Percentiles rank a stretch among this genome's conserved stretches.
phyloP scores from a whole-genome alignment of 768 basidiomycete species.

The Mycena chlorophos region DNA sequence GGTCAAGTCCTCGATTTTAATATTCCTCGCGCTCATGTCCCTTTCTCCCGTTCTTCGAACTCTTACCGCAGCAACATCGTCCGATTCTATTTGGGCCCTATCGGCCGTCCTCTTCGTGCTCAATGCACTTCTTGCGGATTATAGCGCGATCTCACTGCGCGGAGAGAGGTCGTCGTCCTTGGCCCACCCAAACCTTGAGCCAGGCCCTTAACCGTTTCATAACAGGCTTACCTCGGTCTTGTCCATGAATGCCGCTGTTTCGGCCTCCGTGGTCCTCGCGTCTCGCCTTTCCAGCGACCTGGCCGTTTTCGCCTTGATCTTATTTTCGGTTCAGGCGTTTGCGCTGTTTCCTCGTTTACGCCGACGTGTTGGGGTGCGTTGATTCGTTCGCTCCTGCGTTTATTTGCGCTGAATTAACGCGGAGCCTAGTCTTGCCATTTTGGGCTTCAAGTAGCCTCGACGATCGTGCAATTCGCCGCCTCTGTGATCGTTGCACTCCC shows the following conservation, averaged over 20 bases:
- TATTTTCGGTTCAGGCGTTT: slow-evolving; percentile 81
- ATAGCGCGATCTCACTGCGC: slow-evolving; percentile 50
- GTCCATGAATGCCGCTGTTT: slow-evolving; percentile 90
- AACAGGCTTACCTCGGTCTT: slow-evolving; percentile 76
- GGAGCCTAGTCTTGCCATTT: slow-evolving; percentile 37
- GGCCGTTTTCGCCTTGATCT: slow-evolving; percentile 85
- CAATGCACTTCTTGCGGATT: slow-evolving; percentile 83
- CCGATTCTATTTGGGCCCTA: slow-evolving; percentile 95
- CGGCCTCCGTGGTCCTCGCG: slow-evolving; percentile 89
- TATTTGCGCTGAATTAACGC: slow-evolving; percentile 4
- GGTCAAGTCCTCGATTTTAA: slow-evolving; percentile 79
- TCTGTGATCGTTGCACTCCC: slow-evolving; percentile 54
- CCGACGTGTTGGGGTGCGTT: slow-evolving; percentile 64
- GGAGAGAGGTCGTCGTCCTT: slow-evolving; percentile 57
- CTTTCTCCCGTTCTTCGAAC: slow-evolving; percentile 90
- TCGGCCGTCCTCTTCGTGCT: slow-evolving; percentile 82
- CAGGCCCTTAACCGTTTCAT: slow-evolving; percentile 26
- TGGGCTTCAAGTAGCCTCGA: slow-evolving; percentile 50
- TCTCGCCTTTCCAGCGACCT: slow-evolving; percentile 83
- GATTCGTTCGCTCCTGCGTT: slow-evolving; percentile 16
- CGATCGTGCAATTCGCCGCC: slow-evolving; percentile 48
- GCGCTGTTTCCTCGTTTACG: slow-evolving; percentile 82
- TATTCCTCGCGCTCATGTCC: slow-evolving; percentile 86
- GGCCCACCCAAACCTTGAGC: slow-evolving; percentile 24
- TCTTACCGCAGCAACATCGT: slow-evolving; percentile 90